These are phyloP conservation scores for Dioszegia crocea DNA, from an alignment of 768 basidiomycete species.

Conservation along the genomic window DNA sequence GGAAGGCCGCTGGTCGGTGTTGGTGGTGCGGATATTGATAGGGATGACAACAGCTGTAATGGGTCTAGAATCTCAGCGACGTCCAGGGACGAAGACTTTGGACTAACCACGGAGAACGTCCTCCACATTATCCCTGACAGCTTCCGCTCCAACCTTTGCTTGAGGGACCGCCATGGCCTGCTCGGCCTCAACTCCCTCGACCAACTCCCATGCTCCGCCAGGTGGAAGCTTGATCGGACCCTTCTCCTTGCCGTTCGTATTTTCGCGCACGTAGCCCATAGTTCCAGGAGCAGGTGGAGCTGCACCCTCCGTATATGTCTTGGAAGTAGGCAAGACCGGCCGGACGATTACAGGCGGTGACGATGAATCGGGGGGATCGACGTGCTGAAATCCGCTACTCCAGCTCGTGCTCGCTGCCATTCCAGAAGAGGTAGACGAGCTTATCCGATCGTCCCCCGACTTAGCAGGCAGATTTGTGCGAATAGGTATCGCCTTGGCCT, in stretches of 20 bases:
- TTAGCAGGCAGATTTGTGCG: neutral
- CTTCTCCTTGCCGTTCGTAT: neutral
- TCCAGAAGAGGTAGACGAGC: neutral
- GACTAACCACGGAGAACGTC: slow-evolving; percentile 70
- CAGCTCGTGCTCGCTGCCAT: slow-evolving; percentile 6
- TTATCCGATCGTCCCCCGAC: neutral
- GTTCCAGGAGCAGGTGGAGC: slow-evolving; percentile 33
- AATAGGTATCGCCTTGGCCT: slow-evolving; percentile 5
- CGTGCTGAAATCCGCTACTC: slow-evolving; percentile 8
- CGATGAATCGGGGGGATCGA: neutral
- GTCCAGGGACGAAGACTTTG: neutral
- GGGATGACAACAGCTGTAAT: slow-evolving; percentile 15
- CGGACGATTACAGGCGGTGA: slow-evolving; percentile 6
- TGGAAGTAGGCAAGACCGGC: slow-evolving; percentile 18
- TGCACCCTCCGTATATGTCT: slow-evolving; percentile 34
- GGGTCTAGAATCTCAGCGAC: slow-evolving; percentile 7
- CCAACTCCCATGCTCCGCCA: slow-evolving; percentile 44
- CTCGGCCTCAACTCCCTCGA: slow-evolving; percentile 27
- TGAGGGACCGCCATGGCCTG: slow-evolving; percentile 1
- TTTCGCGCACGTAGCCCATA: neutral
- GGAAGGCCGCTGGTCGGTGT: slow-evolving; percentile 29
- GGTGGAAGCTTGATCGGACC: slow-evolving; percentile 33
- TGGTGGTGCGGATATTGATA: slow-evolving; percentile 26
- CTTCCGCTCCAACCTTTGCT: slow-evolving; percentile 51
- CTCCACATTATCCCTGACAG: slow-evolving; percentile 64